Conservation (phyloP, 2,329 filamentous ascomycete species). For the Arthroderma uncinatum region DNA sequence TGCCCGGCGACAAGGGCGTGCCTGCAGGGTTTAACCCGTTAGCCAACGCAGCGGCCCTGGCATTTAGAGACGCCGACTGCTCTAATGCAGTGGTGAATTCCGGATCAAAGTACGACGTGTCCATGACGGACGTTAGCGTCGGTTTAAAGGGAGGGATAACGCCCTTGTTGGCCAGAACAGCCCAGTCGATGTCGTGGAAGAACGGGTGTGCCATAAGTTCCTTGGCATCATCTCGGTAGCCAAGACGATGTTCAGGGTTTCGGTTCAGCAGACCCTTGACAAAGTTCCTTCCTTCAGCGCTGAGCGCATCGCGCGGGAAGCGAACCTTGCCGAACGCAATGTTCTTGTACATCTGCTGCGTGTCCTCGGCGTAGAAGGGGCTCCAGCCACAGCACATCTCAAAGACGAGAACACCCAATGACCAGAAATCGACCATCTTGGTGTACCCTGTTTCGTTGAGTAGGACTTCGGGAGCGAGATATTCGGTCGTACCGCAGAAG, state of each 20-base stretch:
- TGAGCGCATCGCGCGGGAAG: constrained; percentile 88
- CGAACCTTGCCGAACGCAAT: constrained; percentile 98
- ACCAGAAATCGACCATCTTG: constrained; percentile 99
- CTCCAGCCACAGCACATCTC: constrained; percentile 99
- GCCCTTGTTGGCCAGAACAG: constrained; percentile 73
- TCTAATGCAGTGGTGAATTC: constrained; percentile 95
- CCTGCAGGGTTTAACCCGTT: constrained; percentile 71
- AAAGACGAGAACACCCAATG: constrained; percentile 89
- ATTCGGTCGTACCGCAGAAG: constrained; percentile 96
- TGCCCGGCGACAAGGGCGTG: constrained; percentile 84
- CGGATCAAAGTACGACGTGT: constrained; percentile 96
- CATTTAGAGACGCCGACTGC: constrained; percentile 76
- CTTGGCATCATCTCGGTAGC: constrained; percentile 79
- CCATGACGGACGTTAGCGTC: constrained; percentile 87
- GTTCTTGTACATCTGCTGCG: constrained; percentile 99
- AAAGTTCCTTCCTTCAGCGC: constrained; percentile 89
- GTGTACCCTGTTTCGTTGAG: constrained; percentile 96
- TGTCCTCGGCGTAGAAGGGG: constrained; percentile 97
- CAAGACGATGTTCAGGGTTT: constrained; percentile 89
- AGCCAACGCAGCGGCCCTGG: constrained; percentile 75
- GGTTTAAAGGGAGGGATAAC: constrained; percentile 96
- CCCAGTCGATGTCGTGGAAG: constrained; percentile 91
- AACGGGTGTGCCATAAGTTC: constrained; percentile 92
- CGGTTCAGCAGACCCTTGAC: constrained; percentile 95
- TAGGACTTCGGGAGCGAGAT: constrained; percentile 87